phyloP scores from a whole-genome alignment of 2,329 filamentous ascomycete genomes.

The Botrytis paeoniae region DNA sequence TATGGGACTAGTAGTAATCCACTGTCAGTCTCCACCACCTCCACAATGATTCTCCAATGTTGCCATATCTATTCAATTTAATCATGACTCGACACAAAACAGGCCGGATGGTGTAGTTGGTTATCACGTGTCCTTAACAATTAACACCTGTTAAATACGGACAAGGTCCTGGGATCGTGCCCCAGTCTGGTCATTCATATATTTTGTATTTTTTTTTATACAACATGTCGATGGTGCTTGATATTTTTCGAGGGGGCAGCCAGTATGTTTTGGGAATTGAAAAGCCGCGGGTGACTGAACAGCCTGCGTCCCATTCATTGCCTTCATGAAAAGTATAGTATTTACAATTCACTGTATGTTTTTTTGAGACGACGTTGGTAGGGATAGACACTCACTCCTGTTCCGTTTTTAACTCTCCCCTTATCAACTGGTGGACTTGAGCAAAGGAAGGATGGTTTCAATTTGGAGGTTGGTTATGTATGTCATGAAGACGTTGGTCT shows the following conservation, averaged over 20 bases:
- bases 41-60: not conserved
- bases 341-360: no score
- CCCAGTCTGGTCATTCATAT: not conserved
- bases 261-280: not conserved
- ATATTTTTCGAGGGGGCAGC: fast-evolving
- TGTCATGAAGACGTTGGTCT: not conserved
- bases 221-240: not conserved
- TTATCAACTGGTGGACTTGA: not conserved
- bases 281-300: no score
- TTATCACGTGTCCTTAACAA: slow-evolving; percentile 11
- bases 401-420: not conserved
- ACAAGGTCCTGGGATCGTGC: slow-evolving; percentile 11
- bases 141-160: not conserved
- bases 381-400: no score
- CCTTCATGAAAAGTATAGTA: no score
- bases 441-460: not conserved
- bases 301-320: no score
- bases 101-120: slow-evolving; percentile 12
- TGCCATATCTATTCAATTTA: not conserved
- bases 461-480: not conserved
- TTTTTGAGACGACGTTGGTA: not conserved
- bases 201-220: not conserved
- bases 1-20: not conserved
- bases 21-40: not conserved
- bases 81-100: no score